Conservation (phyloP, 148 eudicot genomes). For the Chenopodium quinoa region DNA sequence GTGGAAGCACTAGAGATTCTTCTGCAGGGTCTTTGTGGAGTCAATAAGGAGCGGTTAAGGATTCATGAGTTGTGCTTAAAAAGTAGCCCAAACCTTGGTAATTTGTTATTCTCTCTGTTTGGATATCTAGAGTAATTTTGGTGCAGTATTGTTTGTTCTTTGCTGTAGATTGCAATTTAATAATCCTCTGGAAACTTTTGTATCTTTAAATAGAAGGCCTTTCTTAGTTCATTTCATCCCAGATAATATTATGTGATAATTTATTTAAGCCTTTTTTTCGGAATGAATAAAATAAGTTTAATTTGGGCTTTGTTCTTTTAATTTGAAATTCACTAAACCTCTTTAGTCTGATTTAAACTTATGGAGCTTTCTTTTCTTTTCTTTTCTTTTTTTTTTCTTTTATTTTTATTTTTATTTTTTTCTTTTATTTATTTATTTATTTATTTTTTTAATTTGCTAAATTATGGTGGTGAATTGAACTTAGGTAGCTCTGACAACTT, state of each 20-base stretch:
- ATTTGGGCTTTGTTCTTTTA: no score
- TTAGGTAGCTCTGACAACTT: background rate
- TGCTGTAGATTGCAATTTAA: background rate
- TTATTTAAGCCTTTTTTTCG: background rate
- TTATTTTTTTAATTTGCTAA: no score
- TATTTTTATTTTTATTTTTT: no score
- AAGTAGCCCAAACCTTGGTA: constrained; percentile 84
- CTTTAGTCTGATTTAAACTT: no score
- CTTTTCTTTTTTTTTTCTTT: no score
- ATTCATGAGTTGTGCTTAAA: constrained; percentile 83
- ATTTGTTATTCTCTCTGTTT: background rate
- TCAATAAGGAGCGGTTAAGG: constrained; percentile 62
- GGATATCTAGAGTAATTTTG: background rate
- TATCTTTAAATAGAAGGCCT: background rate
- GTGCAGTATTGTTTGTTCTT: background rate
- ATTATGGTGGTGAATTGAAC: no score
- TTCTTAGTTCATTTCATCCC: background rate
- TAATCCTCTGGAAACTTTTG: background rate
- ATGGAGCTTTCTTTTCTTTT: no score
- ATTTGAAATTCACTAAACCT: no score
- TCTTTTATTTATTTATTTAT: no score
- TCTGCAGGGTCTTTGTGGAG: constrained; percentile 90
- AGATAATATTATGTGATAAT: background rate
- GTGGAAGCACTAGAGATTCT: constrained; percentile 98
- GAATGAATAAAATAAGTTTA: background rate